Percentiles rank a stretch among this genome's conserved stretches.
Conservation (phyloP, 495 filamentous ascomycete species). For the Penicillium canescens region DNA sequence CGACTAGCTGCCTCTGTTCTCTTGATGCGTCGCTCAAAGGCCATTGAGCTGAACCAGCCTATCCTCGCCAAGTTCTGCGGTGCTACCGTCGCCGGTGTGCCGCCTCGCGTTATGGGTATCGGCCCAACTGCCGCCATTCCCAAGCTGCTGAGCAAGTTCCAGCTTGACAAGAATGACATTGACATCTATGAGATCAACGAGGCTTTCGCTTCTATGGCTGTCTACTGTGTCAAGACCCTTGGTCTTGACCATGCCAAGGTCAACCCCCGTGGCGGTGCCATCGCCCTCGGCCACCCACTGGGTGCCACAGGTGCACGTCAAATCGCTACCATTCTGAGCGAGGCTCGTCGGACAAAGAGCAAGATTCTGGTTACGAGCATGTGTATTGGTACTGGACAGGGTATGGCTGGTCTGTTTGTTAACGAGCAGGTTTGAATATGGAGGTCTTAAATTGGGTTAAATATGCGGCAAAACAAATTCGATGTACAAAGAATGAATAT, state of each 20-base stretch:
- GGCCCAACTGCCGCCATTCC: conserved; percentile 92
- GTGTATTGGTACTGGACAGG: conserved; percentile 83
- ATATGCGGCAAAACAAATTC: background rate
- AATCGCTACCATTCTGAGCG: conserved; percentile 81
- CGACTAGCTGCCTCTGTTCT: conserved; percentile 74
- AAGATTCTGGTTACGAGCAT: conserved; percentile 83
- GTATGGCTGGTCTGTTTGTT: conserved; percentile 84
- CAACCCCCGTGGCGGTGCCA: conserved; percentile 82
- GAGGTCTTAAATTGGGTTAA: background rate
- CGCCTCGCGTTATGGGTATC: conserved; percentile 96
- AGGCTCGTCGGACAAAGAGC: conserved; percentile 75
- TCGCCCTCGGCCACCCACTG: conserved; percentile 80
- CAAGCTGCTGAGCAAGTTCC: conserved; percentile 83
- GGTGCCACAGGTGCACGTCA: conserved; percentile 78
- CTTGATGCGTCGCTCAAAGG: conserved; percentile 90
- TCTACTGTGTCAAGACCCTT: conserved; percentile 82
- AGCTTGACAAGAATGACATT: conserved; percentile 75
- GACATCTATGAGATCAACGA: conserved; percentile 96
- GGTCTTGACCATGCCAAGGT: conserved; percentile 81
- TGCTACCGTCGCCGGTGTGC: conserved; percentile 84
- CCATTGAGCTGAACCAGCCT: conserved; percentile 83
- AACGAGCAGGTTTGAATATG: conserved; percentile 63
- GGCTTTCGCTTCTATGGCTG: conserved; percentile 96
- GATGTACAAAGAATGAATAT: background rate
- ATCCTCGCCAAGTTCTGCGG: conserved; percentile 94